Base-by-base conservation (phyloP, 1,139 yeast genomes). In the Candida albicans region DNA sequence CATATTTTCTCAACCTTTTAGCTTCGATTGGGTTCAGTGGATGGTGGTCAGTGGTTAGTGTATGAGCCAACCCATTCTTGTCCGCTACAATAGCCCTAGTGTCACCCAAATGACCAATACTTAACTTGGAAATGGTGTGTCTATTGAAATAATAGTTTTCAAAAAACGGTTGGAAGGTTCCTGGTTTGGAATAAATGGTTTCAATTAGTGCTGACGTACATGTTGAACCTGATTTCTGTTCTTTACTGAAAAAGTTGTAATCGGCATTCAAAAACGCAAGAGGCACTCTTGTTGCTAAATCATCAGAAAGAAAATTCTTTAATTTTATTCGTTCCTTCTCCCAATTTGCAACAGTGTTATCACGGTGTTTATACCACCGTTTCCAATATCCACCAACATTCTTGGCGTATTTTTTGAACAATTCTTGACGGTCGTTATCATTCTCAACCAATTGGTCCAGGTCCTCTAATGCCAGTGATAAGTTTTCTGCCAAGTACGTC, bases 81-180 rank as follows among this genome's bases (percentile, higher is more conserved):
- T 86, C 95, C 49, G 90, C 87, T 22, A 93, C 57, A 5, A 93
- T 77, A n/a, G 96, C 91, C 51, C 88, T 77, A 3, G 97, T 87
- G 59, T 93, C 99, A 3, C 99, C 99, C n/a, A 91, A 84, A 60
- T 93, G 99, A 1, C 95, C 93, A 18, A 91, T 79, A 1, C 88
- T 77, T 33, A 93, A 64, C 54, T 82, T 82, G 27, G 89, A 75
- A 13, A 87, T 70, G n/a, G 88, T 84, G 22, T 74, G 70, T 14
- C 84, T 78, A 51, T 84, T 81, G 71, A 93, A 93, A 66, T 78
- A 90, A 55, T 77, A 82, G 48, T 75, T 70, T 33, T 70, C 76
- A 42, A 58, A 61, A 27, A 60, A 64, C 8, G 65, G 65, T 41
- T 54, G 57, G 40, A 53, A 53, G 59, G 46, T 70, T 64, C 42